These are phyloP conservation scores for Xylariaceae sp. DNA, from an alignment of 2,329 filamentous ascomycete genomes.

Conservation along the genomic window DNA sequence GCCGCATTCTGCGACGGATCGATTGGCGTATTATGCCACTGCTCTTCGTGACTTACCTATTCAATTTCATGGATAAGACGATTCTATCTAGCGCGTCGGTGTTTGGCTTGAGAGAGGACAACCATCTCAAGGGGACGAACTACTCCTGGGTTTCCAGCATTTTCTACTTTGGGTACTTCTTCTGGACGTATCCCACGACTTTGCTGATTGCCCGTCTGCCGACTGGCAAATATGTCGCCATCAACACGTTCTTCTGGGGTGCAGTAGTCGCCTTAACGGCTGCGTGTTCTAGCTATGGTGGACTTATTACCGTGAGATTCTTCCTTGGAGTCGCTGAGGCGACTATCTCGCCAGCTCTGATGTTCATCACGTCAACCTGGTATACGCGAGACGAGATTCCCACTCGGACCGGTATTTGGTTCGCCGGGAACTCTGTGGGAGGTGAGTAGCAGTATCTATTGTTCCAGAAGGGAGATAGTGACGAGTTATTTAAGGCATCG, in stretches of 20 bases:
- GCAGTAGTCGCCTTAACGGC: conserved; percentile 48
- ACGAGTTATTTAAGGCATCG: conserved; percentile 35
- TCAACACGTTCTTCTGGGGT: conserved; percentile 56
- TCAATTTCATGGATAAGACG: conserved; percentile 66
- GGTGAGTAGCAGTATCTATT: conserved; percentile 23
- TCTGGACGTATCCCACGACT: conserved; percentile 53
- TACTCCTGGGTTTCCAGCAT: conserved; percentile 51
- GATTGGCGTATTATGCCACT: conserved; percentile 58
- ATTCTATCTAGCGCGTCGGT: conserved; percentile 59
- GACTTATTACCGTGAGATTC: conserved; percentile 54
- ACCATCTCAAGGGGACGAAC: conserved; percentile 44
- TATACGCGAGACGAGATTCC: conserved; percentile 61
- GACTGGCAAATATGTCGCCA: conserved; percentile 49
- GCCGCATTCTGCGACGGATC: conserved; percentile 55
- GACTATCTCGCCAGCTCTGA: conserved; percentile 56
- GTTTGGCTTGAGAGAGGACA: conserved; percentile 57
- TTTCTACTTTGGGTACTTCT: conserved; percentile 54
- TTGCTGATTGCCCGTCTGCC: conserved; percentile 51
- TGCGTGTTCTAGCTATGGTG: conserved; percentile 50
- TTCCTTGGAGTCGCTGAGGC: conserved; percentile 59
- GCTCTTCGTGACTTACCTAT: conserved; percentile 59
- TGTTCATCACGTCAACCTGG: conserved; percentile 59
- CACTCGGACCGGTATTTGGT: conserved; percentile 58
- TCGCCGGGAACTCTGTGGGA: conserved; percentile 53
- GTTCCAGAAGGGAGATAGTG: not conserved